phyloP scores from a whole-genome alignment of 441 rosid genomes.

The Populus hybrid region DNA sequence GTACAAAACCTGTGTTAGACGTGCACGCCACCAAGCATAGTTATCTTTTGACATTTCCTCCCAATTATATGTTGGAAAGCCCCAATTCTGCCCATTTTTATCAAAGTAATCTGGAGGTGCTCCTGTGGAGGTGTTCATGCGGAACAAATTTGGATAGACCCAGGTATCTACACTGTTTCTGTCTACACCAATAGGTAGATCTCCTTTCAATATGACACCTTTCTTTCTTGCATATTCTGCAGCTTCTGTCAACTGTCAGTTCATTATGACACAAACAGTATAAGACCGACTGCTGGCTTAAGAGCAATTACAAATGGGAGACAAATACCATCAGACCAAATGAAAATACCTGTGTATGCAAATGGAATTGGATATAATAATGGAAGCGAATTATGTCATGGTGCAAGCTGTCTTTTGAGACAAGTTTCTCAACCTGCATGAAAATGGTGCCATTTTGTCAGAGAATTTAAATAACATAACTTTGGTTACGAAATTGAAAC shows the following conservation, averaged over 20 bases:
- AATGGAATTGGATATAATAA: conserved; percentile 85
- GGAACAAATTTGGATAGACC: conserved; percentile 86
- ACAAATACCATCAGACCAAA: background rate
- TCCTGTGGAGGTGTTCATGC: conserved; percentile 98
- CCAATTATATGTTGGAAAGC: conserved; percentile 99
- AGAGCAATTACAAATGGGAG: conserved; percentile 6
- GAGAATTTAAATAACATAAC: background rate
- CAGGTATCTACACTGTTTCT: conserved; percentile 95
- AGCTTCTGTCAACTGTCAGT: conserved; percentile 71
- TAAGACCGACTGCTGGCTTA: conserved; percentile 17
- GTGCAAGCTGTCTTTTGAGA: conserved; percentile 76
- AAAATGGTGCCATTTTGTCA: conserved; percentile 1
- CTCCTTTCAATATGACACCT: conserved; percentile 92
- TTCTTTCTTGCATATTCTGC: conserved; percentile 83
- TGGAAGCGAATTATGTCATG: conserved; percentile 72
- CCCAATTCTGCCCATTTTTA: conserved; percentile 99
- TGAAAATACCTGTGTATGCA: conserved; percentile 71
- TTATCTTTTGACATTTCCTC: conserved; percentile 99
- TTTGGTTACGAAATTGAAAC: background rate
- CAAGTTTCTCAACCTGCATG: conserved; percentile 79
- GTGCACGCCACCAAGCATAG: conserved; percentile 98
- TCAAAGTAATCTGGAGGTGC: conserved; percentile 99
- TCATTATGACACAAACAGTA: conserved; percentile 21
- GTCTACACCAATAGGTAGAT: conserved; percentile 97
- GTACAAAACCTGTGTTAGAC: conserved; percentile 77